Evolutionary conservation across 805 yeast genomes (phyloP).

Genomic region (Candida vaughaniae): DNA sequence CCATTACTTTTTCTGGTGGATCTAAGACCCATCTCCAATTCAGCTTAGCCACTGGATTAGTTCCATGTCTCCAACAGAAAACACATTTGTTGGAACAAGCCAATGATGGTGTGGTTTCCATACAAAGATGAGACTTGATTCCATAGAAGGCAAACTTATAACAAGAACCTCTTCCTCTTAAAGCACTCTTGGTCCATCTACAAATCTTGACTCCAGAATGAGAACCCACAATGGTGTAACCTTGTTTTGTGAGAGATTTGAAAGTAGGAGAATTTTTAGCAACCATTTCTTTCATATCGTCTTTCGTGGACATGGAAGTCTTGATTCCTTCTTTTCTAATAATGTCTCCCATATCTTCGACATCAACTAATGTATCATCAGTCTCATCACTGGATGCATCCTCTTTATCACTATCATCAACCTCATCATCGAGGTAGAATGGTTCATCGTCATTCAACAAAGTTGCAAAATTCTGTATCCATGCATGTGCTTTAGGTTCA

Average conservation of each 20-base stretch:
- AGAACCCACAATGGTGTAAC: constrained; percentile 88
- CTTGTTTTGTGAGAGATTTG: constrained; percentile 86
- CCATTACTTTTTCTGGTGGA: constrained; percentile 76
- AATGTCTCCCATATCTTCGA: constrained; percentile 81
- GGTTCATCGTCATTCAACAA: constrained; percentile 73
- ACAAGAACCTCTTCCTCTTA: constrained; percentile 92
- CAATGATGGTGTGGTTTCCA: constrained; percentile 93
- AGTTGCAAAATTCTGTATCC: constrained; percentile 61
- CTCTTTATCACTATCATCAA: constrained; percentile 52
- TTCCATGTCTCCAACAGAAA: constrained; percentile 97
- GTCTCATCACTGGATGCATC: constrained; percentile 34
- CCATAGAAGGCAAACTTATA: constrained; percentile 92
- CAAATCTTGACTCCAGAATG: constrained; percentile 95
- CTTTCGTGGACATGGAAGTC: constrained; percentile 6
- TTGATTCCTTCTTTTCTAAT: constrained; percentile 38
- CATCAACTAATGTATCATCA: constrained; percentile 60
- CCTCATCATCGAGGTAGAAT: constrained; percentile 54
- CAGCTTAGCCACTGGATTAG: constrained; percentile 92
- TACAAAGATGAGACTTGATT: constrained; percentile 84
- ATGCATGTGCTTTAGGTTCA: constrained; percentile 57
- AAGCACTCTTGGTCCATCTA: constrained; percentile 93
- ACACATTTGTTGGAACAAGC: constrained; percentile 96
- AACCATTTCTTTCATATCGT: constrained; percentile 72
- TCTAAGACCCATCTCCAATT: constrained; percentile 95
- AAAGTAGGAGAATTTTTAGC: constrained; percentile 86